These are phyloP conservation scores for Thelonectria olida DNA, from an alignment of 2,329 filamentous ascomycete genomes.

Conservation along the genomic window DNA sequence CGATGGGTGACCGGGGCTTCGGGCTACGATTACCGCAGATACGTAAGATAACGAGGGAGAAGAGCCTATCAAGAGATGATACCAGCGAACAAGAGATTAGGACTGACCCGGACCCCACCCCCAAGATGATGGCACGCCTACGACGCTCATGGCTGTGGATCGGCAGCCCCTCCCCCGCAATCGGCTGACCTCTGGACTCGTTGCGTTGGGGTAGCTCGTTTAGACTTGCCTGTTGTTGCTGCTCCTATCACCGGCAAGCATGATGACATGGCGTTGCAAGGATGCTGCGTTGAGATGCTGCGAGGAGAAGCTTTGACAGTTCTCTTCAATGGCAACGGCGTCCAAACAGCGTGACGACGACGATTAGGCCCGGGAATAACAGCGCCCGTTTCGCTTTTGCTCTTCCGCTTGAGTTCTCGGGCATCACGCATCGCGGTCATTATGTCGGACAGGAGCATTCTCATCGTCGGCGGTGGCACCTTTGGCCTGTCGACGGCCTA, in stretches of 20 bases:
- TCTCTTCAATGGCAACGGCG: neutral
- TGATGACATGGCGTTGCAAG: neutral
- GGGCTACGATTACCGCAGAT: neutral
- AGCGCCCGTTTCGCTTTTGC: neutral
- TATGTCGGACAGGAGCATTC: neutral
- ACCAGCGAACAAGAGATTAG: neutral
- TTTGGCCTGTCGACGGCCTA: constrained; percentile 44
- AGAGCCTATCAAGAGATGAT: neutral
- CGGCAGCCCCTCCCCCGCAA: neutral
- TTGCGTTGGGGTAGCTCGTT: neutral
- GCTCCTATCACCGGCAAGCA: neutral
- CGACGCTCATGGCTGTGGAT: neutral
- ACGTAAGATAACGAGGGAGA: neutral
- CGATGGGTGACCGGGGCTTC: neutral
- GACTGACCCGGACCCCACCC: neutral
- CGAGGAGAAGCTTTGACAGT: too few relatives aligned
- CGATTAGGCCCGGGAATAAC: too few relatives aligned
- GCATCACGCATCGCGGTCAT: neutral
- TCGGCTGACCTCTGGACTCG: neutral
- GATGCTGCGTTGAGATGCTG: too few relatives aligned
- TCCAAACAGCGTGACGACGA: too few relatives aligned
- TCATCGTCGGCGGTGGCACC: constrained; percentile 44
- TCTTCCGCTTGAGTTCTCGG: neutral
- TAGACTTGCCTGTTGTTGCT: neutral
- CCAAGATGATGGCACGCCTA: neutral